Conservation (phyloP, 306 rosid species). For the Biancaea sappan region DNA sequence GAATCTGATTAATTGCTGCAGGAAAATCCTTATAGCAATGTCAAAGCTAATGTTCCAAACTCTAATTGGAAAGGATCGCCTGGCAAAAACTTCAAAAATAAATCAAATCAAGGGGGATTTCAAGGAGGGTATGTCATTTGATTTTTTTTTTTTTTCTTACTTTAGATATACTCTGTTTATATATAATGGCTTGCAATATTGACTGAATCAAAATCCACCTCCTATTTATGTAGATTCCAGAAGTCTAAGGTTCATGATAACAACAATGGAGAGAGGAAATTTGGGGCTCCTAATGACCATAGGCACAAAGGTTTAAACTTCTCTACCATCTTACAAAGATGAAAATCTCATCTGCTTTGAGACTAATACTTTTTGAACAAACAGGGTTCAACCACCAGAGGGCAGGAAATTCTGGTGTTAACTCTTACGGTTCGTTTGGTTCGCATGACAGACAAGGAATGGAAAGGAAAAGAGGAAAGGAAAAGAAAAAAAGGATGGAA, state of each 20-base stretch:
- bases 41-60: slow-evolving; percentile 50
- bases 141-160: not conserved
- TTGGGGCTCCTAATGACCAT: slow-evolving; percentile 41
- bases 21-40: slow-evolving; percentile 47
- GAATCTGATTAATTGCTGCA: slow-evolving; percentile 41
- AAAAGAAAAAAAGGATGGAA: too few relatives aligned
- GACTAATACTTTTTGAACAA: slow-evolving; percentile 33
- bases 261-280: slow-evolving; percentile 55
- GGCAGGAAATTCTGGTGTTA: slow-evolving; percentile 41
- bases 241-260: slow-evolving; percentile 59
- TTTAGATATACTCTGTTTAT: slow-evolving; percentile 19
- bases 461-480: too few relatives aligned
- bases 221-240: slow-evolving; percentile 60
- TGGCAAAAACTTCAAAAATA: slow-evolving; percentile 50
- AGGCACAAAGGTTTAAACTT: slow-evolving; percentile 66
- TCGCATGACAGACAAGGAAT: too few relatives aligned
- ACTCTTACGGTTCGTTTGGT: too few relatives aligned
- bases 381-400: slow-evolving; percentile 59
- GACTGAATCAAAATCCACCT: slow-evolving; percentile 26
- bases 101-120: slow-evolving; percentile 49
- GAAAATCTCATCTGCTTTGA: slow-evolving; percentile 24
- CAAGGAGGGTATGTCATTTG: slow-evolving; percentile 55
- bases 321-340: slow-evolving; percentile 12
- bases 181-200: not conserved
- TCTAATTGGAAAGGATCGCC: slow-evolving; percentile 56